Conservation (phyloP, 306 rosid species). For the Lagenaria siceraria region DNA sequence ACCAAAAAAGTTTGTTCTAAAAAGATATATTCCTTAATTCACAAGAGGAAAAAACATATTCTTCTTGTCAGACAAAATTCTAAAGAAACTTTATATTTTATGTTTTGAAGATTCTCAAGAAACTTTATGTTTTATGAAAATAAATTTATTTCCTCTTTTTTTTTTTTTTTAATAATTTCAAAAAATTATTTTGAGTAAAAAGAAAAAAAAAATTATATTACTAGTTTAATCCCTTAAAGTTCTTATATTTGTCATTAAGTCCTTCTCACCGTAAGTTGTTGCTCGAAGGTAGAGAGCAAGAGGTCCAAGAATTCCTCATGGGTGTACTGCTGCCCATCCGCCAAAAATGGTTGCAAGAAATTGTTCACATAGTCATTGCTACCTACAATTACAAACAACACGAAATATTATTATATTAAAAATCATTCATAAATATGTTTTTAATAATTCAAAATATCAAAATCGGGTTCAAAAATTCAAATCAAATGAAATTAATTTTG, state of each 20-base stretch:
- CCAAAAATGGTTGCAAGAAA: conserved; percentile 69
- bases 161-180: too few relatives aligned
- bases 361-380: conserved; percentile 90
- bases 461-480: too few relatives aligned
- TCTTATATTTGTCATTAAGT: too few relatives aligned
- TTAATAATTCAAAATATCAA: too few relatives aligned
- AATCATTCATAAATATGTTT: too few relatives aligned
- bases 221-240: too few relatives aligned
- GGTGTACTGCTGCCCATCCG: conserved; percentile 75
- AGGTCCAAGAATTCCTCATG: conserved; percentile 45
- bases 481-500: too few relatives aligned
- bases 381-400: conserved; percentile 25
- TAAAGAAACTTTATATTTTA: background rate
- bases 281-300: background rate
- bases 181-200: too few relatives aligned
- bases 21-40: background rate
- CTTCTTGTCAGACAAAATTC: background rate
- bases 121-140: background rate
- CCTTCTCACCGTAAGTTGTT: background rate
- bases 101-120: background rate
- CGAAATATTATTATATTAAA: too few relatives aligned
- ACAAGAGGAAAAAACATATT: background rate
- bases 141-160: too few relatives aligned
- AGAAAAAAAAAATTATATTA: too few relatives aligned
- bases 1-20: background rate